These are phyloP conservation scores for Dioscorea cayenensis DNA, from an alignment of 116 monocot genomes.

Conservation along the genomic window DNA sequence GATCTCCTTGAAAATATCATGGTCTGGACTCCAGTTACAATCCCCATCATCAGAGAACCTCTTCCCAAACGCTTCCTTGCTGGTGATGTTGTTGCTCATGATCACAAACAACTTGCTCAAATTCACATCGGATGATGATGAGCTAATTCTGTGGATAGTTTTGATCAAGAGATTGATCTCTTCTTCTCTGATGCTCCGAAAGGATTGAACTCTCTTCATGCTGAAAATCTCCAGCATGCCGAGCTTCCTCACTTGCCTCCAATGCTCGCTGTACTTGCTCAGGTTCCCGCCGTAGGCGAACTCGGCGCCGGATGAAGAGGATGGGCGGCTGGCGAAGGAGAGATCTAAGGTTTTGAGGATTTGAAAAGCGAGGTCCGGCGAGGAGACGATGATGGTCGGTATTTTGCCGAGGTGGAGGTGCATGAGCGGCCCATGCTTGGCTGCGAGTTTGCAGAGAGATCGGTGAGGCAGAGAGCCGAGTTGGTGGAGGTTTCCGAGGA, in stretches of 20 bases:
- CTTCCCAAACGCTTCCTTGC: constrained; percentile 3
- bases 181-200: neutral
- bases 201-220: neutral
- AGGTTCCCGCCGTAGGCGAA: neutral
- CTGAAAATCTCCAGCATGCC: constrained; percentile 4
- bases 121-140: neutral
- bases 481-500: constrained; percentile 10
- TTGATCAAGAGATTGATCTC: neutral
- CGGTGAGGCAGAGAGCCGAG: neutral
- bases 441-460: neutral
- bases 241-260: neutral
- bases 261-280: neutral
- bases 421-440: constrained; percentile 8
- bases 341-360: constrained; percentile 6
- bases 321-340: constrained; percentile 2
- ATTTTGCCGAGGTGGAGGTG: neutral
- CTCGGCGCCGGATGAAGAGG: neutral
- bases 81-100: constrained; percentile 1
- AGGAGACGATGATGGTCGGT: constrained; percentile 7
- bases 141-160: neutral
- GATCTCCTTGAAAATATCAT: neutral
- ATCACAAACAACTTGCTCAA: constrained; percentile 3
- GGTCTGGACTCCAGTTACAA: neutral
- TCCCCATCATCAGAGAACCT: neutral
- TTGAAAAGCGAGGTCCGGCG: neutral